Evolutionary conservation across 441 rosid genomes (phyloP).

Genomic region (Populus hybrid): DNA sequence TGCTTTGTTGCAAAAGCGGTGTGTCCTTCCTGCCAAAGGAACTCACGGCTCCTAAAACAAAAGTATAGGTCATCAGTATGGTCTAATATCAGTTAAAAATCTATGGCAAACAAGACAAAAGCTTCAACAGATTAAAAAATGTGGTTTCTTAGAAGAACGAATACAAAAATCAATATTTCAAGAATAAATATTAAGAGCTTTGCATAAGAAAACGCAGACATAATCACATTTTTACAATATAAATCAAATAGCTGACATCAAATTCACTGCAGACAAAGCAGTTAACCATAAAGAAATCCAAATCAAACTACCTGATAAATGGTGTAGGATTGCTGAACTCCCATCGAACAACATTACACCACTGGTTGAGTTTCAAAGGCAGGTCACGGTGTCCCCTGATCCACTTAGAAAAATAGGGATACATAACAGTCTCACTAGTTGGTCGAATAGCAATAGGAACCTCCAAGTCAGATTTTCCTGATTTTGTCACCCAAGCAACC

Average conservation of each 20-base stretch:
- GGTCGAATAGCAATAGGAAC: slow-evolving; percentile 96
- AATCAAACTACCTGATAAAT: slow-evolving; percentile 76
- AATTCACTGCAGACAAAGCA: neutral
- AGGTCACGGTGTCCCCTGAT: slow-evolving; percentile 98
- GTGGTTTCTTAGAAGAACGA: neutral
- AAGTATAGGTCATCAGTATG: slow-evolving; percentile 6
- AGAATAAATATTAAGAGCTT: neutral
- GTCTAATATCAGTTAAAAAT: neutral
- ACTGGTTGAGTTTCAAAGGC: slow-evolving; percentile 94
- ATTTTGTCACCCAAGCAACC: slow-evolving; percentile 99
- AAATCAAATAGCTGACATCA: neutral
- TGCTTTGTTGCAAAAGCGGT: slow-evolving; percentile 90
- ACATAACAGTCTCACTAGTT: slow-evolving; percentile 98
- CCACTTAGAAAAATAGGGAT: slow-evolving; percentile 96
- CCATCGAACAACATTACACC: slow-evolving; percentile 99
- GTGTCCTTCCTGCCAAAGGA: slow-evolving; percentile 99
- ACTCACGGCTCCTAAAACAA: slow-evolving; percentile 89
- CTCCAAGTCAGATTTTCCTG: slow-evolving; percentile 92
- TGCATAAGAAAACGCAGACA: neutral
- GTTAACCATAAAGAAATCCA: neutral
- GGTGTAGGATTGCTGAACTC: slow-evolving; percentile 99
- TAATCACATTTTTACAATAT: neutral
- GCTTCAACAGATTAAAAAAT: neutral
- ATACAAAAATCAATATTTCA: neutral
- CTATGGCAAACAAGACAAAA: neutral